Evolutionary conservation across 495 filamentous ascomycete species (phyloP).

Genomic region (Aspergillus ellipticus): DNA sequence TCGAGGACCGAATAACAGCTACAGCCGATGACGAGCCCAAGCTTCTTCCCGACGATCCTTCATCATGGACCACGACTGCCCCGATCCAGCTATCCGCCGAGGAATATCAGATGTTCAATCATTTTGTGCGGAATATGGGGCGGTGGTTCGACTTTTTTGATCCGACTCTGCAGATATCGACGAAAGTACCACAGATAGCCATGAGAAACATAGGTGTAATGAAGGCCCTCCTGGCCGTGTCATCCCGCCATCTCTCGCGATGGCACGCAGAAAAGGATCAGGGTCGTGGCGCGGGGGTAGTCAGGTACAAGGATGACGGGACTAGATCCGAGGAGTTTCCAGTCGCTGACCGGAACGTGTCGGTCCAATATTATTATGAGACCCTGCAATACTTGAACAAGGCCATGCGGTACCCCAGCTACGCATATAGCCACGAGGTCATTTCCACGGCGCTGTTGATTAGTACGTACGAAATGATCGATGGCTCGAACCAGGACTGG

Average conservation of each 20-base stretch:
- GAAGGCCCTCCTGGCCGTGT: slow-evolving; percentile 25
- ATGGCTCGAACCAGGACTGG: slow-evolving; percentile 27
- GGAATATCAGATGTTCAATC: slow-evolving; percentile 19
- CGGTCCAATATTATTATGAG: slow-evolving; percentile 29
- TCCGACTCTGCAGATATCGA: slow-evolving; percentile 18
- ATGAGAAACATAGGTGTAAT: slow-evolving; percentile 26
- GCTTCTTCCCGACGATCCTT: slow-evolving; percentile 13
- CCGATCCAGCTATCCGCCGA: slow-evolving; percentile 19
- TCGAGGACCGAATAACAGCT: slow-evolving; percentile 12
- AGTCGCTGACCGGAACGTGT: slow-evolving; percentile 9
- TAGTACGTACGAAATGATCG: slow-evolving; percentile 29
- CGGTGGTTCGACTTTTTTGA: slow-evolving; percentile 26
- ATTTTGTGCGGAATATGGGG: slow-evolving; percentile 23
- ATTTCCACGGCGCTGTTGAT: slow-evolving; percentile 25
- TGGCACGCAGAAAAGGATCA: slow-evolving; percentile 1
- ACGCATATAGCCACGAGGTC: slow-evolving; percentile 22
- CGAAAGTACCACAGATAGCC: slow-evolving; percentile 21
- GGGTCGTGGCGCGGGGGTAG: not conserved
- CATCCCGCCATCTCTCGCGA: slow-evolving; percentile 19
- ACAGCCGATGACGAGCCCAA: slow-evolving; percentile 4
- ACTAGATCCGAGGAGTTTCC: not conserved
- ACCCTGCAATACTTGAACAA: slow-evolving; percentile 26
- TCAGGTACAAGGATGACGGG: not conserved
- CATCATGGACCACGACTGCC: slow-evolving; percentile 17
- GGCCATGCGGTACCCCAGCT: slow-evolving; percentile 23